Evolutionary conservation across 208 protist species (phyloP), one percentile per base, ranked within the genome.

Genomic region (Acanthamoeba lugdunensis): DNA sequence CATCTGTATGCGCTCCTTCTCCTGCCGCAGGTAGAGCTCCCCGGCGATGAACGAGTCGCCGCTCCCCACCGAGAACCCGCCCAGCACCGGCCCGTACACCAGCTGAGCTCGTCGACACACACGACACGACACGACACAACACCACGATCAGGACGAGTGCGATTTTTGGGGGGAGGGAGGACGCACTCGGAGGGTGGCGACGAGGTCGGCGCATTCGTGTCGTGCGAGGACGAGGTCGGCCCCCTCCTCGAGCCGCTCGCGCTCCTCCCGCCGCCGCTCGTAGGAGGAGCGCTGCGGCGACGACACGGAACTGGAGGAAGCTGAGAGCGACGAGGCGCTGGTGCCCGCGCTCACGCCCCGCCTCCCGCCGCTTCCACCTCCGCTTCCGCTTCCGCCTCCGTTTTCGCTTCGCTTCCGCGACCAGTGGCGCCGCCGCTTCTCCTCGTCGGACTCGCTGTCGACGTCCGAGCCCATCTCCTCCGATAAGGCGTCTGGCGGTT

Each of bases 1-100:
- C 28, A 14, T 30, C 79, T 87, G 79, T 58, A 87, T 56, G 14
- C 41, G 79, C 79, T 87, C 75, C 75, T 84, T 84, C 41, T 84
- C 75, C 48, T 84, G 75, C 25, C 75, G 33, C 14, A 84, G 75
- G 75, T 33, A 84, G 21, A 84, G 6, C 30, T 84, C 75, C 2
- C 13, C 25, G 13, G 45, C 75, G 5, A 87, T 87, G 2, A 87
- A 41, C 30, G 79, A 61, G 7, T 87, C 79, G 14, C 79, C 50
- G 79, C 79, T 87, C 21, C 79, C 79, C 50, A 87, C 79, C 37
- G 37, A 41, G 37, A 41, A 41, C 37, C 37, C 37, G 37, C 37
- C 37, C 2, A 41, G 37, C 1, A 41, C 37, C 37, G 37, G 37
- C 37, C 37, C 37, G 37, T 41, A 41, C 37, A 41, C 37, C 37